Percentiles rank a stretch among this genome's conserved stretches.
These are phyloP conservation scores for Serendipita indica DNA, from an alignment of 768 basidiomycete genomes.

Conservation along the genomic window DNA sequence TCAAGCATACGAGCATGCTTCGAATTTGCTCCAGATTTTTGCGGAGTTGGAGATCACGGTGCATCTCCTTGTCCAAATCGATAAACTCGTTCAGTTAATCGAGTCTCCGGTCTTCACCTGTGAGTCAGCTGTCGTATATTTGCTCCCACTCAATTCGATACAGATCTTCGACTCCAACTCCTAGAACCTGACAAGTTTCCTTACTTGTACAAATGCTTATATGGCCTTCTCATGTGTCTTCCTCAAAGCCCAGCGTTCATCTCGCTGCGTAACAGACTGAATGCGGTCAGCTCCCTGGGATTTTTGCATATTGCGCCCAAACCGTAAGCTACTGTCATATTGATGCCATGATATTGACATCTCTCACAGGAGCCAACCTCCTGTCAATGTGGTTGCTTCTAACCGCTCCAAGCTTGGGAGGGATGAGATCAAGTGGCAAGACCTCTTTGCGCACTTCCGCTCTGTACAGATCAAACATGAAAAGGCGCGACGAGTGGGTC, in stretches of 20 bases:
- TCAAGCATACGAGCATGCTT: conserved; percentile 97
- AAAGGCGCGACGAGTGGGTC: conserved; percentile 66
- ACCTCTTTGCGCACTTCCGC: conserved; percentile 84
- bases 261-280: conserved; percentile 83
- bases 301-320: conserved; percentile 84
- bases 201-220: conserved; percentile 92
- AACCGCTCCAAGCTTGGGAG: conserved; percentile 60
- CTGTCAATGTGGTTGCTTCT: conserved; percentile 23
- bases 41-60: conserved; percentile 97
- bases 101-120: conserved; percentile 98
- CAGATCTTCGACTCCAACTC: conserved; percentile 80
- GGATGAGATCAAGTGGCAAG: conserved; percentile 96
- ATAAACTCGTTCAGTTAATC: conserved; percentile 94
- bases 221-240: conserved; percentile 90
- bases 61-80: conserved; percentile 83
- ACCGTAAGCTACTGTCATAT: conserved; percentile 35
- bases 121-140: conserved; percentile 25
- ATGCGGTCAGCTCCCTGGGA: conserved; percentile 88
- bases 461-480: conserved; percentile 81
- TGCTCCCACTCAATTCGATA: neutral
- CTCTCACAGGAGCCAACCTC: conserved; percentile 8
- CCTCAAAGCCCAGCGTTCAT: conserved; percentile 96
- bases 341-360: neutral
- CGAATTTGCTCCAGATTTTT: conserved; percentile 88
- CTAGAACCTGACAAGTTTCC: conserved; percentile 95